Percentiles rank a stretch among this genome's conserved stretches.
Conservation (phyloP, 1,284 basidiomycete genomes). For the Trichosporon faecale region DNA sequence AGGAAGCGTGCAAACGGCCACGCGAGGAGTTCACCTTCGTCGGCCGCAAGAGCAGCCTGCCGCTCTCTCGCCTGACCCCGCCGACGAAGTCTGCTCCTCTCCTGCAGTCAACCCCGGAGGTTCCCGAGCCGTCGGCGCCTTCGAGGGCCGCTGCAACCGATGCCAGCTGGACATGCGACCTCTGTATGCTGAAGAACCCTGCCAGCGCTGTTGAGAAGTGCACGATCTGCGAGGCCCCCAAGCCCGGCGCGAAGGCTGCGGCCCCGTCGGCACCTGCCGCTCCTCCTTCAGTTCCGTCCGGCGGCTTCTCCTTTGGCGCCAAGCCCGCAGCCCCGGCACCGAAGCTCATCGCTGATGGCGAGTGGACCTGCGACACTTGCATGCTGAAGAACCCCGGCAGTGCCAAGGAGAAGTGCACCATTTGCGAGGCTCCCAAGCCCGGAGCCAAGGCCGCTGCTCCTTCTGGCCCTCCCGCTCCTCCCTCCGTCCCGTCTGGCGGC, state of each 20-base stretch:
- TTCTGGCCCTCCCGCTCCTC: not conserved
- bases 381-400: constrained; percentile 55
- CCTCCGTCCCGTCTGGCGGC: constrained; percentile 11
- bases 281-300: constrained; percentile 1
- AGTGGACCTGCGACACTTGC: constrained; percentile 58
- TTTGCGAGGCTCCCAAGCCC: constrained; percentile 56
- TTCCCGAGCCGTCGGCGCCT: constrained; percentile 47
- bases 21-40: constrained; percentile 21
- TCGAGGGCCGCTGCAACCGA: not conserved
- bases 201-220: constrained; percentile 55
- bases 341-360: not conserved
- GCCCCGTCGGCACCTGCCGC: constrained; percentile 9
- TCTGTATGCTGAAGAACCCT: constrained; percentile 55
- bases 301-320: constrained; percentile 12
- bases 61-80: not conserved
- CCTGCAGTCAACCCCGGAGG: not conserved
- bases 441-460: constrained; percentile 15
- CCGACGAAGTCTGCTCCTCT: not conserved
- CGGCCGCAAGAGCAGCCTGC: constrained; percentile 9
- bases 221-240: constrained; percentile 55
- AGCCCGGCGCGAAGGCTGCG: constrained; percentile 26
- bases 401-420: constrained; percentile 56
- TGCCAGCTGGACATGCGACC: constrained; percentile 54
- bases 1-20: constrained; percentile 11
- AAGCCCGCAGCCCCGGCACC: constrained; percentile 5